Percentiles rank a stretch among this genome's conserved stretches.
These are phyloP conservation scores for Trifolium dubium DNA, from an alignment of 306 rosid species.

Conservation along the genomic window DNA sequence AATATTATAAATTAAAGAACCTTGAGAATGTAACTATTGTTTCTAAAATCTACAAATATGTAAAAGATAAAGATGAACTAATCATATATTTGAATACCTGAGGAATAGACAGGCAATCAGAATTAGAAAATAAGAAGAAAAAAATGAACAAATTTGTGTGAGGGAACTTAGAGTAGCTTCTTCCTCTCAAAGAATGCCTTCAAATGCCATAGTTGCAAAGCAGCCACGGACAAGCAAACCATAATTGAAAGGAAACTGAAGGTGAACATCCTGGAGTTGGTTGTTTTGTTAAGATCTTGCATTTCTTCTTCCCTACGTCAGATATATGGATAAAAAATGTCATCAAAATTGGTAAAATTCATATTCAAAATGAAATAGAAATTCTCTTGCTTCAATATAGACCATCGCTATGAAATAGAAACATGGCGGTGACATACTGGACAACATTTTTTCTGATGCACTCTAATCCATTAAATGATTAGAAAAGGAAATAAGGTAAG, in stretches of 20 bases:
- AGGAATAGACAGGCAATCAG: neutral
- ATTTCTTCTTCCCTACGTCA: conserved; percentile 82
- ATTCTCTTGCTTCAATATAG: too few relatives aligned
- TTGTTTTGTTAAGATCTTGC: conserved; percentile 80
- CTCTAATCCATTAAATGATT: conserved; percentile 24
- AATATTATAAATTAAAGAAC: conserved; percentile 2
- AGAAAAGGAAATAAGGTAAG: neutral
- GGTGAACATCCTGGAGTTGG: conserved; percentile 75
- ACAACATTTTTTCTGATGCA: conserved; percentile 4
- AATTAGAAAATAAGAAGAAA: conserved; percentile 15
- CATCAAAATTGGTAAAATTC: conserved; percentile 23
- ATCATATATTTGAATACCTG: conserved; percentile 33
- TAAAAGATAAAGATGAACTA: conserved; percentile 17
- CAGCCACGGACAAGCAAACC: conserved; percentile 87
- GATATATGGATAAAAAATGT: conserved; percentile 31
- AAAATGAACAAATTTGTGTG: conserved; percentile 2
- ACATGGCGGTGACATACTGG: neutral
- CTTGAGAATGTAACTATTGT: conserved; percentile 10
- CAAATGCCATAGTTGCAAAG: conserved; percentile 91
- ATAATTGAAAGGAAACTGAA: conserved; percentile 75
- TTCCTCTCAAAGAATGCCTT: conserved; percentile 92
- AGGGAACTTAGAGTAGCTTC: conserved; percentile 67
- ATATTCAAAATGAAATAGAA: conserved; percentile 22
- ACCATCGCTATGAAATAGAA: neutral
- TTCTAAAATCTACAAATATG: conserved; percentile 30